Evolutionary conservation across 2,329 filamentous ascomycete species (phyloP), one percentile per base, ranked within the genome.

Genomic region (Nemania bipapillata): DNA sequence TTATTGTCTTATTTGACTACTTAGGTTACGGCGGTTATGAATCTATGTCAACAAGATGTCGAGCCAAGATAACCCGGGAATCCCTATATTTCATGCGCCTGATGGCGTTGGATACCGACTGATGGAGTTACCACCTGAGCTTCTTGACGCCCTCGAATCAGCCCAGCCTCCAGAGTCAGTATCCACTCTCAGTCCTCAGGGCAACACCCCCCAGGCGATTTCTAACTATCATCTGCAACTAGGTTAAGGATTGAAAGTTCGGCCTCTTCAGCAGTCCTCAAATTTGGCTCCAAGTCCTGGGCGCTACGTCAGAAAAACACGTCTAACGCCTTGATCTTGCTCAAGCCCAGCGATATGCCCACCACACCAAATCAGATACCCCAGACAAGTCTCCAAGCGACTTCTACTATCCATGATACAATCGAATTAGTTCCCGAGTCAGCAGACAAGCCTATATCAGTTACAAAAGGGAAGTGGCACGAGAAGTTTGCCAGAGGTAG

Each of bases 301-400:
- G 83, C 83, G 5, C 82, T 91, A 54, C 86, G 86, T 32, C 89
- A 90, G 74, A 90, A 90, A 77, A 90, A 90, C 77, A 90, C 89
- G 0, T 91, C 89, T 53, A 91, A 91, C 75, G 85, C 86, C n/a
- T 82, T 91, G 54, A 86, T 90, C 73, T 77, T 91, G 2, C 80
- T 90, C 35, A 76, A 80, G 28, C 79, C 76, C 8, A 74, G 73
- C 30, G 65, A 74, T n/a, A 63, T 58, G 6, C 63, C 58, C 37
- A n/a, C 49, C 30, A 30, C 55, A 20, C 59, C 70, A 47, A 65
- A 66, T 20, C 70, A 71, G 30, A 77, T 78, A 11, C 73, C 79
- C 7, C 75, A 79, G 32, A 71, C 78, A 1, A 81, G 81, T 11
- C 72, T 90, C 1, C 80, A 80, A 47, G 80, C 84, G 9, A 81